phyloP scores from a whole-genome alignment of 345 rosid genomes.

The Arabis alpina region DNA sequence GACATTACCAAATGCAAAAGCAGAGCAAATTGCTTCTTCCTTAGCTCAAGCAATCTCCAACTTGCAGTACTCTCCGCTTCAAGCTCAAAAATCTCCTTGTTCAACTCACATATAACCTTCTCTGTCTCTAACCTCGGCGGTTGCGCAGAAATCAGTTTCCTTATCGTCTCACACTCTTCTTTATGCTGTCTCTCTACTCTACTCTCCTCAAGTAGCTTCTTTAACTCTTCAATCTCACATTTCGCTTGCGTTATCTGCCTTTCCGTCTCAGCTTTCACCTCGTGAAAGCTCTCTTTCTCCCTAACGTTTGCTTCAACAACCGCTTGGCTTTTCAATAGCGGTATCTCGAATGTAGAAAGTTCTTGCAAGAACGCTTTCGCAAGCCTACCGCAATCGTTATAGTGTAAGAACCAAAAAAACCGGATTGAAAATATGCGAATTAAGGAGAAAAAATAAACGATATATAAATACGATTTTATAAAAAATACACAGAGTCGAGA shows the following conservation, averaged over 20 bases:
- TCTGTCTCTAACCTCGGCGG: constrained; percentile 89
- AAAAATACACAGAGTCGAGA: no score
- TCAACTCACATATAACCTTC: constrained; percentile 69
- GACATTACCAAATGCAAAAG: constrained; percentile 86
- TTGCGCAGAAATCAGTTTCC: constrained; percentile 81
- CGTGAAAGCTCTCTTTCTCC: constrained; percentile 86
- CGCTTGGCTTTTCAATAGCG: constrained; percentile 86
- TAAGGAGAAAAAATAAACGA: no score
- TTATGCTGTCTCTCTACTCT: constrained; percentile 93
- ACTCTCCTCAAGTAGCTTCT: constrained; percentile 91
- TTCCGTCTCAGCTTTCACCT: constrained; percentile 78
- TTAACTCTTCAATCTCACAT: constrained; percentile 78
- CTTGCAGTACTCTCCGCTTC: constrained; percentile 85
- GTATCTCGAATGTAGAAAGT: constrained; percentile 86
- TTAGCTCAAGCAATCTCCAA: constrained; percentile 88
- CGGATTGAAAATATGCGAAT: no score
- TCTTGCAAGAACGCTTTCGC: constrained; percentile 87
- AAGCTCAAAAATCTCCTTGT: constrained; percentile 76
- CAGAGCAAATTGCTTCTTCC: constrained; percentile 91
- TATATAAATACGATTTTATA: no score
- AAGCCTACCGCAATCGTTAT: constrained; percentile 67
- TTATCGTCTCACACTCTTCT: constrained; percentile 91
- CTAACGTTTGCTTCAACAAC: constrained; percentile 75
- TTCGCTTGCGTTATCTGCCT: constrained; percentile 73
- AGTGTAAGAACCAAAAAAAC: no score